Base-by-base conservation (phyloP, 129 eudicot species). In the Cynara cardunculus region DNA sequence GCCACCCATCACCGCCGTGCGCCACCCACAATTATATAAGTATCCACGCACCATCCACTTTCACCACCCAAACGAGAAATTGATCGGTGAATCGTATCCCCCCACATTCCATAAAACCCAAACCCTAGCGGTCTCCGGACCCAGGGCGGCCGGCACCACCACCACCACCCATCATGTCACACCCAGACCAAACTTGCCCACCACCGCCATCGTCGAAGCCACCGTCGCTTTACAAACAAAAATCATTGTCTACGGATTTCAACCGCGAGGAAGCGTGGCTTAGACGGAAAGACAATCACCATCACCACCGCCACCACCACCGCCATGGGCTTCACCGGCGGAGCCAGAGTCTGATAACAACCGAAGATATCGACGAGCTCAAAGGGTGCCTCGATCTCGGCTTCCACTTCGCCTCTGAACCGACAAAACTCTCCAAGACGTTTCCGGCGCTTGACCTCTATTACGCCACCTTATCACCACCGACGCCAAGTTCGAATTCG, bases 221-320 rank as follows among this genome's bases (percentile, higher is more conserved):
- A 26, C 82, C 86, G 0, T 2, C 69, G 5, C 81, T 83, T 71
- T 73, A 77, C 69, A 83, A 77, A 39, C 82, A 83, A 1, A 83
- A 83, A 30, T 83, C 82, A 3, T 62, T 83, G 37, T 77, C 86
- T 1, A 81, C 41, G 1, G 86, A 71, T 27, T 83, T 71, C 22
- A 34, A 31, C 30, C 86, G 82, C 5, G 86, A 83, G 78, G 86
- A 83, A 72, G 68, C 28, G 24, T 83, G 86, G 86, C 86, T 83
- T 0, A 28, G 82, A 44, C 82, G 32, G 22, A 77, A 71, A 71
- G 37, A 83, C 78, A 83, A 77, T 34, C 78, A 76, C 53, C 77
- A 21, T 16, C 80, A 35, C 9, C 81, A 59, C 44, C 72, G 8
- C 1, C 62, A n/a, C 26, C 21, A 11, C 25, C 26, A 18, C 21